Conservation (phyloP, 2,329 filamentous ascomycete species). For the Colletotrichum paranaense region DNA sequence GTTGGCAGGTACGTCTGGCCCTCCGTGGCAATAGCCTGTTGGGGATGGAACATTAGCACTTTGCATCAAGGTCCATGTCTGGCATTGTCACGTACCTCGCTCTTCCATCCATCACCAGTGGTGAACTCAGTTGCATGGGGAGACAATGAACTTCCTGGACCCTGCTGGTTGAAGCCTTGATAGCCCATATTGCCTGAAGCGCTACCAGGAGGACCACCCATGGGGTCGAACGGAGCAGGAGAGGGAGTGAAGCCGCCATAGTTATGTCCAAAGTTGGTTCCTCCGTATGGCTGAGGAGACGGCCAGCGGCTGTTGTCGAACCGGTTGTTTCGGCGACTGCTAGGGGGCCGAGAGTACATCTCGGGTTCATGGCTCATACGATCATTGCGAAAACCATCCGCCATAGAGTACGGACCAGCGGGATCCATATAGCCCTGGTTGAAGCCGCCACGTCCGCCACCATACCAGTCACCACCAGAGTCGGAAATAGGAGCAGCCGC, state of each 20-base stretch:
- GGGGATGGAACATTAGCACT: conserved; percentile 22
- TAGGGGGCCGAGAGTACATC: conserved; percentile 54
- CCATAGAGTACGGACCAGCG: conserved; percentile 45
- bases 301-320: conserved; percentile 59
- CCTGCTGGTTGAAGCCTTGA: conserved; percentile 64
- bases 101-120: conserved; percentile 65
- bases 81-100: conserved; percentile 56
- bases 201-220: conserved; percentile 44
- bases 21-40: conserved; percentile 61
- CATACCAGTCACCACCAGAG: conserved; percentile 58
- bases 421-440: conserved; percentile 55
- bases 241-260: conserved; percentile 40
- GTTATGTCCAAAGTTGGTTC: conserved; percentile 45
- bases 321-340: conserved; percentile 53
- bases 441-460: conserved; percentile 51
- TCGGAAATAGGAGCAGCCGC: conserved; percentile 48
- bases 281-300: conserved; percentile 46
- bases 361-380: conserved; percentile 62
- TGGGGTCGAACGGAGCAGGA: conserved; percentile 30
- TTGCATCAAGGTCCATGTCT: background rate
- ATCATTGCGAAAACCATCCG: conserved; percentile 58
- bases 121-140: conserved; percentile 82
- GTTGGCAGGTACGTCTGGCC: conserved; percentile 85
- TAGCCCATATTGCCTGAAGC: conserved; percentile 51
- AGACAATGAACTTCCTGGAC: conserved; percentile 74